Percentiles rank a stretch among this genome's conserved stretches.
Conservation (phyloP, 2,329 filamentous ascomycete genomes). For the Karstenula rhodostoma region DNA sequence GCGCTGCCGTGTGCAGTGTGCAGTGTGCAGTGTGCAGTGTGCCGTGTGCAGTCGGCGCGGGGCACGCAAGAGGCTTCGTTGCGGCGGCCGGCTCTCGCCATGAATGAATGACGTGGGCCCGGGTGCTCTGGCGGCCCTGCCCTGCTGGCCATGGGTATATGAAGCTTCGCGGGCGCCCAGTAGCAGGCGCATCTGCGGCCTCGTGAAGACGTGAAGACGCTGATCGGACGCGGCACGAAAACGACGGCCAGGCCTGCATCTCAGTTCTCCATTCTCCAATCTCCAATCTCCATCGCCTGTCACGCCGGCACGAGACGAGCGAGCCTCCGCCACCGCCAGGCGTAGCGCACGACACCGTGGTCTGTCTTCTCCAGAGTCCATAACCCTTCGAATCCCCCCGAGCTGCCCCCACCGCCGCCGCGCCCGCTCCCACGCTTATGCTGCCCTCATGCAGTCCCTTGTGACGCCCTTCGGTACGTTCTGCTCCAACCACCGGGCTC, state of each 20-base stretch:
- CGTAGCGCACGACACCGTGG: not conserved
- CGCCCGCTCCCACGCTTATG: conserved; percentile 50
- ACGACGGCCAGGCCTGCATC: not conserved
- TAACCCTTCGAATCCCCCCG: conserved; percentile 20
- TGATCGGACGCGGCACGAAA: conserved; percentile 24
- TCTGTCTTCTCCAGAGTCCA: too few species aligned
- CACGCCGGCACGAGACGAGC: conserved; percentile 11
- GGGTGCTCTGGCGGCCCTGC: too few species aligned
- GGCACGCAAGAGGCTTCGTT: conserved; percentile 26
- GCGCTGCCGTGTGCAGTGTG: conserved; percentile 12
- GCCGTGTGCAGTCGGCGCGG: conserved; percentile 20
- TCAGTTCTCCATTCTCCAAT: conserved; percentile 1
- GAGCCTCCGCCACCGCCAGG: not conserved
- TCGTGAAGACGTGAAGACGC: conserved; percentile 42
- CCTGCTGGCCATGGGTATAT: conserved; percentile 22
- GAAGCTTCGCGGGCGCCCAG: conserved; percentile 31
- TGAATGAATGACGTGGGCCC: conserved; percentile 35
- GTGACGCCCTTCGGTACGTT: conserved; percentile 53
- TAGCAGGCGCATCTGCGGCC: conserved; percentile 37
- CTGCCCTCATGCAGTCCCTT: conserved; percentile 52
- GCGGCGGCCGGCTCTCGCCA: conserved; percentile 21
- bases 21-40: too few species aligned
- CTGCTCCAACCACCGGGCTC: conserved; percentile 49
- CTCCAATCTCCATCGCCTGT: conserved; percentile 16
- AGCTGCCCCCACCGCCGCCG: conserved; percentile 42